Conservation (phyloP, 176 grass and related monocot genomes). For the Triticum monococcum region DNA sequence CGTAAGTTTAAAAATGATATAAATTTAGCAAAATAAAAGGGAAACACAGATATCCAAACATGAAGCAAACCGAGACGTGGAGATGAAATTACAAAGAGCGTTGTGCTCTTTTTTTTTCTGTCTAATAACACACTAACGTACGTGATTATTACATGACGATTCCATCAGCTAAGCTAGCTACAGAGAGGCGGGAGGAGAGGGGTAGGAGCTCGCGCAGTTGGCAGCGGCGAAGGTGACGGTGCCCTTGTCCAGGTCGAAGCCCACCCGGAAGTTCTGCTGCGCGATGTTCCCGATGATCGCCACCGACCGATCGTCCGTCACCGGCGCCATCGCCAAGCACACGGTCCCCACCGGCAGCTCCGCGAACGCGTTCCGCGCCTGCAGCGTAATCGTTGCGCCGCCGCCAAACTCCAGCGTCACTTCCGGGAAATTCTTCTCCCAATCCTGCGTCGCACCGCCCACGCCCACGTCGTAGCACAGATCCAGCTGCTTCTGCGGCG, state of each 20-base stretch:
- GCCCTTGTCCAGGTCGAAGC: conserved; percentile 55
- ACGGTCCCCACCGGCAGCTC: background rate
- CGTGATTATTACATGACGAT: background rate
- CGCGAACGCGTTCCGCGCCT: conserved; percentile 34
- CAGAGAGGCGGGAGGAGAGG: background rate
- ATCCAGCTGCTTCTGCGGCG: conserved; percentile 24
- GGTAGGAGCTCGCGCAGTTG: conserved; percentile 29
- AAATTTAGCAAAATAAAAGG: too few species aligned
- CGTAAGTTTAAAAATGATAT: too few species aligned
- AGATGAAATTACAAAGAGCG: too few species aligned
- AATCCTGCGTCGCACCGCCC: too few species aligned
- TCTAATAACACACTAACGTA: too few species aligned
- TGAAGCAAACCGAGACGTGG: too few species aligned
- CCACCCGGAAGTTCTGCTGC: conserved; percentile 63
- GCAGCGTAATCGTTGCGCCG: conserved; percentile 30
- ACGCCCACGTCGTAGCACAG: conserved; percentile 53
- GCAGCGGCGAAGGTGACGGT: conserved; percentile 46
- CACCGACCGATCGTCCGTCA: background rate
- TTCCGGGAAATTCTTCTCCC: conserved; percentile 26
- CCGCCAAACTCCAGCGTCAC: conserved; percentile 44
- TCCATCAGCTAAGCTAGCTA: too few species aligned
- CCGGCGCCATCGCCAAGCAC: conserved; percentile 38
- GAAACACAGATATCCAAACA: too few species aligned
- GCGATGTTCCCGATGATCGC: conserved; percentile 54
- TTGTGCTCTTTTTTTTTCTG: too few species aligned